phyloP scores from a whole-genome alignment of 139 green algal genomes.

The Limnomonas spitsbergensis region DNA sequence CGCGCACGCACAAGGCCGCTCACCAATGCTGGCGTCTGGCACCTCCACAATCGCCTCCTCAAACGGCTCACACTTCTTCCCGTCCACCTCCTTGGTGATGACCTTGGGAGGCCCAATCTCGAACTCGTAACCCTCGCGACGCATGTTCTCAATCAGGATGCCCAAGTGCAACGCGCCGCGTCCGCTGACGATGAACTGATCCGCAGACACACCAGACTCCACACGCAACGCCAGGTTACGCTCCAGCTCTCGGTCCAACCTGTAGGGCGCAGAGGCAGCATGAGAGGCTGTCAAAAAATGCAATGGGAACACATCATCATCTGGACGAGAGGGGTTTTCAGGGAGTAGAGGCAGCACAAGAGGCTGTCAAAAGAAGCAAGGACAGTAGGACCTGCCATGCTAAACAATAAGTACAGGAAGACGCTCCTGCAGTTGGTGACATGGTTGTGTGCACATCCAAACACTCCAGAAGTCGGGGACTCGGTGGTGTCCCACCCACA shows the following conservation, averaged over 20 bases:
- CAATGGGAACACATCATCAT: too few relatives aligned
- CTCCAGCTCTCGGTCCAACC: constrained; percentile 86
- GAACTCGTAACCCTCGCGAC: constrained; percentile 87
- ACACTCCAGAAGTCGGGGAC: too few relatives aligned
- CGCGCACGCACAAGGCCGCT: too few relatives aligned
- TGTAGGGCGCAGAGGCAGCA: constrained; percentile 31
- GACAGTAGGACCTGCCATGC: too few relatives aligned
- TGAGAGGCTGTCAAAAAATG: too few relatives aligned
- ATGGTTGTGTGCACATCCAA: too few relatives aligned
- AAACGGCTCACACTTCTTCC: constrained; percentile 84
- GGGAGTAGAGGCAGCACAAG: too few relatives aligned
- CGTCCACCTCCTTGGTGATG: constrained; percentile 78
- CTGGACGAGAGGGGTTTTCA: too few relatives aligned
- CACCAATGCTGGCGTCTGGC: constrained; percentile 74
- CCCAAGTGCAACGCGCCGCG: constrained; percentile 82
- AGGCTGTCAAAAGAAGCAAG: too few relatives aligned
- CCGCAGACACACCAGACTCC: constrained; percentile 85
- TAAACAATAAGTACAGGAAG: too few relatives aligned
- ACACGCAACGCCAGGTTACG: constrained; percentile 94
- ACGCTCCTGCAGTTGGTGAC: too few relatives aligned
- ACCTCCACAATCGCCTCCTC: constrained; percentile 91
- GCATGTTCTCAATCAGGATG: constrained; percentile 99
- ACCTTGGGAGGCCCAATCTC: constrained; percentile 90
- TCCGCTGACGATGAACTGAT: constrained; percentile 91
- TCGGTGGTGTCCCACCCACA: too few relatives aligned